These are phyloP conservation scores for Coemansia sp. DNA, from an alignment of 192 early-diverging fungal species.

Conservation along the genomic window DNA sequence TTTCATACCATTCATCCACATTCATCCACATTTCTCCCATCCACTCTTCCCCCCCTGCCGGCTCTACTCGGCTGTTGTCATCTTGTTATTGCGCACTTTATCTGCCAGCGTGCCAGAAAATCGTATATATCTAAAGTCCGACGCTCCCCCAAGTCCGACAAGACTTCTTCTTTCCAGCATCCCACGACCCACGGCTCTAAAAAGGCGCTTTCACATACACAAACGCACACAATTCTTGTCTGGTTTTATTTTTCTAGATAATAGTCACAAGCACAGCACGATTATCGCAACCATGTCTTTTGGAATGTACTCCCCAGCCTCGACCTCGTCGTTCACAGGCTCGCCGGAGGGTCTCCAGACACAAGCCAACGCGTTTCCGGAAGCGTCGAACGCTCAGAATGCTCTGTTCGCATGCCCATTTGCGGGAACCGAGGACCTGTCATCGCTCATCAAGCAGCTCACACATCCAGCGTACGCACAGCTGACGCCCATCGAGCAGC, in stretches of 20 bases:
- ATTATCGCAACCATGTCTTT: background rate
- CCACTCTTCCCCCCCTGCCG: background rate
- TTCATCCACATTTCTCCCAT: background rate
- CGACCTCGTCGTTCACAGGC: background rate
- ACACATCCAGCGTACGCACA: background rate
- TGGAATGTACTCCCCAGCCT: constrained; percentile 7
- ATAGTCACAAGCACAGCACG: no score
- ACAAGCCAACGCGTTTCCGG: background rate
- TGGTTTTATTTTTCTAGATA: no score
- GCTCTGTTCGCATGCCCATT: background rate
- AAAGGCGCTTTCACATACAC: no score
- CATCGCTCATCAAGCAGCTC: background rate
- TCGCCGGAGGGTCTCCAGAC: background rate
- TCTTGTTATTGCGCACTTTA: background rate
- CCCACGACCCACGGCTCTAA: background rate
- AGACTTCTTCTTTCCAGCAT: background rate
- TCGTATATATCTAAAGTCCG: background rate
- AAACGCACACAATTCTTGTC: no score
- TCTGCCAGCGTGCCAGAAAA: background rate
- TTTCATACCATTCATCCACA: background rate
- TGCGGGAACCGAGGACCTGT: background rate
- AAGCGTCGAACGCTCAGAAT: background rate
- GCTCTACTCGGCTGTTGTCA: background rate
- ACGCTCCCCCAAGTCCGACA: constrained; percentile 1
- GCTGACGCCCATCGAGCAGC: constrained; percentile 3